Percentiles rank a stretch among this genome's conserved stretches.
Conservation (phyloP, 768 basidiomycete genomes). For the Lentinula boryana region DNA sequence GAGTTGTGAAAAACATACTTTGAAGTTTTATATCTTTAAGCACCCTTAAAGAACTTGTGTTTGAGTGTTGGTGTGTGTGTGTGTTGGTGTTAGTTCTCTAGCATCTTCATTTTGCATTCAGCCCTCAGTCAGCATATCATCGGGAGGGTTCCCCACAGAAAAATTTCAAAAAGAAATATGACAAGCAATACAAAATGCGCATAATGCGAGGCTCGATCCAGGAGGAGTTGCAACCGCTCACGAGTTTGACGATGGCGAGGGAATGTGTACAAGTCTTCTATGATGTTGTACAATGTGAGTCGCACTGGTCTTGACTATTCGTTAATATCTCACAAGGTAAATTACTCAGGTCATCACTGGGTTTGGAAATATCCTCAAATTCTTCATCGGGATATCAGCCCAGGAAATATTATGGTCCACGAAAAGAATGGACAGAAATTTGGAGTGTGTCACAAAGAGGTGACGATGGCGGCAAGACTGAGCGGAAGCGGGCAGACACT, state of each 20-base stretch:
- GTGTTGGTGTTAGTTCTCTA: no score
- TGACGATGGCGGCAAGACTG: no score
- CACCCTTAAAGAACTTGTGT: no score
- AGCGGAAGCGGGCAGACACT: no score
- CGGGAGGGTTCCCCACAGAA: background rate
- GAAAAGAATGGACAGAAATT: no score
- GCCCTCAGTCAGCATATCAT: no score
- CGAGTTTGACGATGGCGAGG: background rate
- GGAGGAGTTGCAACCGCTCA: background rate
- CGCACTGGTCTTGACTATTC: background rate
- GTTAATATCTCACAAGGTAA: background rate
- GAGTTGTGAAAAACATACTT: no score
- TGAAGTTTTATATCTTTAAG: no score
- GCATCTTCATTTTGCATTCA: background rate
- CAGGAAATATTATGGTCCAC: background rate
- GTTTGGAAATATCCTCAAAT: background rate
- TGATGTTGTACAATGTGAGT: background rate
- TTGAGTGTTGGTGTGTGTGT: no score
- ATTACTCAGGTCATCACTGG: background rate
- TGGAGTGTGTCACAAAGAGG: no score
- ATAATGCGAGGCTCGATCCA: background rate
- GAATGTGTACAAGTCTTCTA: background rate
- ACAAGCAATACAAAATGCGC: background rate
- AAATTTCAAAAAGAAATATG: background rate
- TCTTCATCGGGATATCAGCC: conserved; percentile 1